Conservation (phyloP, 2,329 filamentous ascomycete species). For the Zasmidium angulare region DNA sequence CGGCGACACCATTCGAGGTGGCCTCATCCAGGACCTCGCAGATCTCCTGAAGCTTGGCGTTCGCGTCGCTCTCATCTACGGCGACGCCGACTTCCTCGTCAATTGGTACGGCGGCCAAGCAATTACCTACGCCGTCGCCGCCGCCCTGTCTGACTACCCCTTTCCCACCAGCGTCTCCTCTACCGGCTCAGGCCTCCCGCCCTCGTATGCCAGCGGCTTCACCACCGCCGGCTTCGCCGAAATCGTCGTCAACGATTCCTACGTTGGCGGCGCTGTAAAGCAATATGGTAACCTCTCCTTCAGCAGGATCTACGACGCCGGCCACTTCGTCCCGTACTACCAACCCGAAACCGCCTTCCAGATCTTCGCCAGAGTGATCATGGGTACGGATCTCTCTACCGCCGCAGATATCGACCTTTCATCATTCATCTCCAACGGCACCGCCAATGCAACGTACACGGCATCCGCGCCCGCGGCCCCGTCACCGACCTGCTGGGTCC, state of each 20-base stretch:
- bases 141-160: conserved; percentile 22
- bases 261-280: conserved; percentile 70
- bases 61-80: conserved; percentile 66
- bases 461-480: conserved; percentile 46
- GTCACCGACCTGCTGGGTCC: conserved; percentile 61
- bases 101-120: conserved; percentile 61
- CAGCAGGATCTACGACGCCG: conserved; percentile 53
- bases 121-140: conserved; percentile 21
- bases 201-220: conserved; percentile 57
- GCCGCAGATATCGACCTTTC: conserved; percentile 50
- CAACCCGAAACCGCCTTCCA: conserved; percentile 55
- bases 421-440: conserved; percentile 52
- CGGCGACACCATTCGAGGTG: conserved; percentile 46
- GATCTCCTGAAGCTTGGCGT: conserved; percentile 44
- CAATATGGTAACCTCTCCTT: conserved; percentile 69
- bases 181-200: conserved; percentile 10
- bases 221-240: conserved; percentile 68
- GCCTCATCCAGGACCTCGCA: conserved; percentile 42
- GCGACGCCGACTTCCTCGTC: conserved; percentile 56
- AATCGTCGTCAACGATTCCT: conserved; percentile 66
- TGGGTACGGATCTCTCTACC: conserved; percentile 50
- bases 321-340: conserved; percentile 54
- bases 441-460: conserved; percentile 57
- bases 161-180: conserved; percentile 10
- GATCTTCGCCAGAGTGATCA: conserved; percentile 54